Base-by-base conservation (phyloP, 768 basidiomycete species). In the Phylloporus rhodoxanthus region DNA sequence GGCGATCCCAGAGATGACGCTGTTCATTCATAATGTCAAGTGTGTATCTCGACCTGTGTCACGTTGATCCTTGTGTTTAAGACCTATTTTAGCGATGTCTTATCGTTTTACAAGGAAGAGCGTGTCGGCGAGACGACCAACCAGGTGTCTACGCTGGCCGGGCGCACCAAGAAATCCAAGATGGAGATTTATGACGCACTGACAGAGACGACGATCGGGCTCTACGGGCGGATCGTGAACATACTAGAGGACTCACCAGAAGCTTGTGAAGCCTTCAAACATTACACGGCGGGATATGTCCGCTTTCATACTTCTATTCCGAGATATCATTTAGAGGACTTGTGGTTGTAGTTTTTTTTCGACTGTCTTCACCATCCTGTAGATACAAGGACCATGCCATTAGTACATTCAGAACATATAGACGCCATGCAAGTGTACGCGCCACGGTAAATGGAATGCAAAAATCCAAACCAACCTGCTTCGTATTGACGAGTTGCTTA, bases 81-180 rank as follows among this genome's bases (percentile, higher is more conserved):
- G 7, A 15, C 15, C 1, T 21, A 3, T 26, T 59, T 34, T 20
- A 74, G 72, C 48, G 72, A 75, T 30, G 55, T 74, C 25, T 53
- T 73, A 2, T 73, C 68, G 0, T 74, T 74, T 47, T 70, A 74
- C 50, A 67, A 75, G 49, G 74, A 75, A 61, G 73, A 74, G 44
- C 46, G 60, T 2, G 60, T 46, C 0, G 67, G 64, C 2, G 74
- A 74, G 45, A 49, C 52, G 5, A 61, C 64, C 30, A 74, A 73
- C 48, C 67, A 60, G 23, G 55, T 73, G 29, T 71, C 73, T 1
- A 51, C 60, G 14, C 47, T 67, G 0, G 71, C 72, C 0, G 51
- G 53, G 10, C 58, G 52, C 23, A 48, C 54, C 3, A 50, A 55
- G 3, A 41, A 47, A 7, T 53, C 64, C 4, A 72, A 71, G 47